These are phyloP conservation scores for Russula virescens DNA, from an alignment of 768 basidiomycete species.

Conservation along the genomic window DNA sequence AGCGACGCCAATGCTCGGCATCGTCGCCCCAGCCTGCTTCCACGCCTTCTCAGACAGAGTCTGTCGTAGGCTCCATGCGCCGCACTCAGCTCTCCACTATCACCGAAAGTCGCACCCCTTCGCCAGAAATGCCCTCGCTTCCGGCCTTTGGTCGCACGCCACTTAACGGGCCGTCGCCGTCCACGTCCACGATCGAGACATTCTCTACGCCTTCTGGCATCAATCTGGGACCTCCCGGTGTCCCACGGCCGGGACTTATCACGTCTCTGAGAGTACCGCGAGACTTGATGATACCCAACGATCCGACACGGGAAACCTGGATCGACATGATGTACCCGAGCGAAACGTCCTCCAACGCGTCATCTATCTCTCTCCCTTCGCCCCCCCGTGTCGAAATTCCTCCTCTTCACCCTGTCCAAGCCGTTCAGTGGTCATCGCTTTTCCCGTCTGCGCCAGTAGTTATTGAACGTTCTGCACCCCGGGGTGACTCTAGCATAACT, in stretches of 20 bases:
- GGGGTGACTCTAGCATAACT: not conserved
- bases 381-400: not conserved
- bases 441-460: constrained; percentile 14
- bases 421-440: constrained; percentile 9
- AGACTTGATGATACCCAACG: not conserved
- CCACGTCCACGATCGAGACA: constrained; percentile 1
- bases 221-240: not conserved
- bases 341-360: not conserved
- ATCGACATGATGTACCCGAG: not conserved
- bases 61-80: constrained; percentile 8
- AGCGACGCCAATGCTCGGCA: not conserved
- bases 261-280: not conserved
- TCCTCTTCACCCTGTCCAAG: not conserved
- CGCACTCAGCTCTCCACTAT: constrained; percentile 8
- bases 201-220: constrained; percentile 1
- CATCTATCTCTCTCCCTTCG: constrained; percentile 1
- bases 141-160: not conserved
- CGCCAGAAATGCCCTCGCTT: not conserved
- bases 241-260: not conserved
- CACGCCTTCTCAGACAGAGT: constrained; percentile 5
- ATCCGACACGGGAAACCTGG: not conserved
- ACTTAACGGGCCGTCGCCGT: constrained; percentile 2
- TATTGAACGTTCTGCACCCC: not conserved
- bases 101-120: constrained; percentile 10
- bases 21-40: not conserved